Evolutionary conservation across 306 rosid genomes (phyloP).

Genomic region (Malus sylvestris): DNA sequence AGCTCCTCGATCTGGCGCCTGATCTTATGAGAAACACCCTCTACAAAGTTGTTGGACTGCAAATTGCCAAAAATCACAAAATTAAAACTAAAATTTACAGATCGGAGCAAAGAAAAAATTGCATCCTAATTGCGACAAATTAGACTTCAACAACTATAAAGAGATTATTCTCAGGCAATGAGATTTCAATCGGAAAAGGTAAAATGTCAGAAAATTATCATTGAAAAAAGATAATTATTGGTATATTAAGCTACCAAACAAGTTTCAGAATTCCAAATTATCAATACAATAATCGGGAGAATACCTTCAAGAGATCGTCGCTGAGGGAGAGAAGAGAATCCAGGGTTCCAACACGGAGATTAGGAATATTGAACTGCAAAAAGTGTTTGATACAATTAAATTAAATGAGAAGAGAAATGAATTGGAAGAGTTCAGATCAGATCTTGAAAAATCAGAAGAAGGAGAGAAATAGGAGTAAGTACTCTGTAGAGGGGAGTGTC

Average conservation of each 20-base stretch:
- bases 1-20: slow-evolving; percentile 96
- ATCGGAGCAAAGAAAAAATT: not conserved
- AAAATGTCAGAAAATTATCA: not conserved
- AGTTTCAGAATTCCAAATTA: not conserved
- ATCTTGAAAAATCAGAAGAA: slow-evolving; percentile 7
- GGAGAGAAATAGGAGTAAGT: not conserved
- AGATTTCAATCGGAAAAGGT: not conserved
- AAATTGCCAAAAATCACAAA: not conserved
- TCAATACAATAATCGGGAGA: not conserved
- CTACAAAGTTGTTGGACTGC: slow-evolving; percentile 81
- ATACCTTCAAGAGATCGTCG: slow-evolving; percentile 90
- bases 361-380: slow-evolving; percentile 76
- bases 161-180: not conserved
- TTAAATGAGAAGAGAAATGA: not conserved
- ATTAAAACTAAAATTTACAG: not conserved
- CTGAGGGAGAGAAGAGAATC: slow-evolving; percentile 97
- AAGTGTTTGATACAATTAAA: not conserved
- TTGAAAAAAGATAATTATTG: not conserved
- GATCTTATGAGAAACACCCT: slow-evolving; percentile 82
- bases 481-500: slow-evolving; percentile 93
- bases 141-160: not conserved
- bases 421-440: not conserved
- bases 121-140: not conserved
- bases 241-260: not conserved
- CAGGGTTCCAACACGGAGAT: slow-evolving; percentile 93